Percentiles rank a stretch among this genome's conserved stretches.
Evolutionary conservation across 2,329 filamentous ascomycete genomes (phyloP).

Genomic region (Aspergillus fischeri): DNA sequence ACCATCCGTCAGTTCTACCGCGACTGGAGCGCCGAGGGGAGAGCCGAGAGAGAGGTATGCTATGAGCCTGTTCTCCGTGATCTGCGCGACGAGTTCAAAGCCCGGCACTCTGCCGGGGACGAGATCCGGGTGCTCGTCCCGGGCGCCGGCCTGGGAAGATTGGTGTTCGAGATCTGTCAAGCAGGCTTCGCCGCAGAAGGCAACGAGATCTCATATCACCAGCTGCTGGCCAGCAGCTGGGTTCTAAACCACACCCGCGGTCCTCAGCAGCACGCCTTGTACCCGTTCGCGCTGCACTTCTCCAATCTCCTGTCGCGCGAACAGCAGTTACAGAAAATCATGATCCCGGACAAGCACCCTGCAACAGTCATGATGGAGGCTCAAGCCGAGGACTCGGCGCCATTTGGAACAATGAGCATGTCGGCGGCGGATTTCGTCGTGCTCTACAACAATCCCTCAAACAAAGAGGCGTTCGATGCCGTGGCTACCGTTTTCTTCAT

Average conservation of each 20-base stretch:
- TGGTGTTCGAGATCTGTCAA: constrained; percentile 81
- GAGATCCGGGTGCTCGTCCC: constrained; percentile 72
- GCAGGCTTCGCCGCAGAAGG: constrained; percentile 74
- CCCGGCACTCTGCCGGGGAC: constrained; percentile 28
- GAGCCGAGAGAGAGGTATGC: constrained; percentile 67
- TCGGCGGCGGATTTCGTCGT: constrained; percentile 87
- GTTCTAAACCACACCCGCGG: constrained; percentile 50
- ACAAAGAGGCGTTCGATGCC: constrained; percentile 66
- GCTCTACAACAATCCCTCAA: constrained; percentile 66
- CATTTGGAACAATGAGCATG: constrained; percentile 78
- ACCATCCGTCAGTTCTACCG: constrained; percentile 92
- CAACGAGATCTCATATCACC: constrained; percentile 96
- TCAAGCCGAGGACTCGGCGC: constrained; percentile 21
- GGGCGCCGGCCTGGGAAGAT: constrained; percentile 79
- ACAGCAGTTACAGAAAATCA: constrained; percentile 70
- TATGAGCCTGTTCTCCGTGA: constrained; percentile 69
- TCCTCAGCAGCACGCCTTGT: constrained; percentile 65
- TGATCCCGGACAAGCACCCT: constrained; percentile 77
- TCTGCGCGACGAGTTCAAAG: constrained; percentile 50
- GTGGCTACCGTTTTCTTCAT: constrained; percentile 93
- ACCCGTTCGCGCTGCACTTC: constrained; percentile 83
- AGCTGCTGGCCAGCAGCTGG: constrained; percentile 76
- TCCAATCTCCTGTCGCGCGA: constrained; percentile 73
- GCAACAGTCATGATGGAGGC: constrained; percentile 49
- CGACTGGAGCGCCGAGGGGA: constrained; percentile 83